Base-by-base conservation (phyloP, 805 yeast species). In the Cyberlindnera mycetangii region DNA sequence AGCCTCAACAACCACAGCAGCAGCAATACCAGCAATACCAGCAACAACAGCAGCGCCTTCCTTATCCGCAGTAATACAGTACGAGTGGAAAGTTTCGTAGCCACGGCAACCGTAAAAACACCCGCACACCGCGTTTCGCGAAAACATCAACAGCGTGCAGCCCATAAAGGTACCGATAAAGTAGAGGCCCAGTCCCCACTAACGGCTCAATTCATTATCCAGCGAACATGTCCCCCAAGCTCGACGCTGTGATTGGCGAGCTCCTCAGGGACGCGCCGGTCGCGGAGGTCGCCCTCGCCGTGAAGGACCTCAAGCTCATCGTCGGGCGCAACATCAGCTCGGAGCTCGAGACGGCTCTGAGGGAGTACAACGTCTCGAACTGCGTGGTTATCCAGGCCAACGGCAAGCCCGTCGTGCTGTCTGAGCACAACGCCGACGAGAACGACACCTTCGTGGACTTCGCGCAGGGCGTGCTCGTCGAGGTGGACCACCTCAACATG, bases 381-480 rank as follows among this genome's bases (percentile, higher is more conserved):
- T 64, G 64, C 8, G 57, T 66, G 32, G 52, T 65, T 7, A 64
- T 72, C 0, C 64, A 81, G 4, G 33, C 39, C 3, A 25, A 42
- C 9, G 42, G 41, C 3, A 33, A 39, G 14, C n/a, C 20, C 4
- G 19, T 47, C 12, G 43, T 50, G 3, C 50, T 81, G 12, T 74
- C 83, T 1, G 61, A 70, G 45, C 72, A 67, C 61, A 83, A 81
- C 52, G 66, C 67, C 38, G 54, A 79, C 35, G 48, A 52, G 14
- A 81, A 79, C 55, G 73, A 66, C 51, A 56, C 55, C 21, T 82
- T 72, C 52, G 67, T 72, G 51, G 95, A 86, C 56, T 75, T 72
- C 24, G 64, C 64, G 1, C 65, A 62, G 22, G 70, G 73, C 20
- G 60, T 73, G 41, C 61, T 69, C 32, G 83, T 84, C 60, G 77